A percentile compares a stretch with the other conserved stretches of the same genome.
Evolutionary conservation across 108 stramenopile genomes (phyloP).

Genomic region (Pelagomonas calceolata): DNA sequence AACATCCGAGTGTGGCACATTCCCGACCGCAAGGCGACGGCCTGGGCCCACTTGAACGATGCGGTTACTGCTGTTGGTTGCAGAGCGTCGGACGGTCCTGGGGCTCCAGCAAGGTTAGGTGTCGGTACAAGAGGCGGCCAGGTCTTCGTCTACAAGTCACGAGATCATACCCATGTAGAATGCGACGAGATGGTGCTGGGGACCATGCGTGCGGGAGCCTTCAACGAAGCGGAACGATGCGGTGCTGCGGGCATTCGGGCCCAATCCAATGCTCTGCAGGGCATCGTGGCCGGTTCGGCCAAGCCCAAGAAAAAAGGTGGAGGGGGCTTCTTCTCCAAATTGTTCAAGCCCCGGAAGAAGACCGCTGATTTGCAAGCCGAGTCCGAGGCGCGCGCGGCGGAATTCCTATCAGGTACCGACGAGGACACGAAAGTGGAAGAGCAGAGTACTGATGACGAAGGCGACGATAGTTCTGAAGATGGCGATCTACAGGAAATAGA

Average conservation of each 20-base stretch:
- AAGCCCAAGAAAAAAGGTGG: no score
- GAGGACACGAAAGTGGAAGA: no score
- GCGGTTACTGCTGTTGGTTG: background rate
- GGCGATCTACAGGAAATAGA: no score
- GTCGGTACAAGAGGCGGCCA: background rate
- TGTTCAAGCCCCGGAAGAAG: no score
- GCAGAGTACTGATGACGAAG: no score
- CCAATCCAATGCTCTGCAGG: no score
- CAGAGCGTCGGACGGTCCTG: background rate
- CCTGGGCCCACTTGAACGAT: background rate
- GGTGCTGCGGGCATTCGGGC: background rate
- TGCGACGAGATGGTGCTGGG: background rate
- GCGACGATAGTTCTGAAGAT: no score
- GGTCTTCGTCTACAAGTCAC: background rate
- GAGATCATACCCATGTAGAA: background rate
- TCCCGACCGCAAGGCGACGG: background rate
- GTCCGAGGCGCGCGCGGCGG: no score
- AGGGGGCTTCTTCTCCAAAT: no score
- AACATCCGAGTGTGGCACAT: background rate
- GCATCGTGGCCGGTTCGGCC: no score
- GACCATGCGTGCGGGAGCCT: background rate
- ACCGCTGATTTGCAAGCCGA: no score
- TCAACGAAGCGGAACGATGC: background rate
- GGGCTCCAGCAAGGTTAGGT: background rate
- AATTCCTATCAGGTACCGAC: no score